Evolutionary conservation across 1,284 basidiomycete species (phyloP), one percentile per base, ranked within the genome.

Genomic region (Trichosporon faecale): DNA sequence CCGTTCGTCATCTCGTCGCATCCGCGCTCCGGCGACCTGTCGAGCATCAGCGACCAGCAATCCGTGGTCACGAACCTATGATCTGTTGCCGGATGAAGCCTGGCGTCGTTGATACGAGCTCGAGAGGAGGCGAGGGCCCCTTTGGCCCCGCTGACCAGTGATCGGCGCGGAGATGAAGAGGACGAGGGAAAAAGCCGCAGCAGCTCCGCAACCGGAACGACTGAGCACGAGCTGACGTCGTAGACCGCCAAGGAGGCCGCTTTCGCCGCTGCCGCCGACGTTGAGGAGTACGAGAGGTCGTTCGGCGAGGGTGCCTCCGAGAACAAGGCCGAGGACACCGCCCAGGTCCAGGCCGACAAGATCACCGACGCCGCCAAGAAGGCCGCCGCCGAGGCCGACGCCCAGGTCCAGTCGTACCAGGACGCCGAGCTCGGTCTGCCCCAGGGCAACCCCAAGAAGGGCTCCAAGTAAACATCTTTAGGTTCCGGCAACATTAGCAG

Each of bases 371-470:
- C 57, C 6, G 57, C 57, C 57, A 61, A 61, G 57, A 23, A 61
- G 27, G 57, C 57, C 29, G 57, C 57, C 57, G 57, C 27, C 18
- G 57, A 61, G 57, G 29, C 29, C 29, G 27, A 61, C 29, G 57
- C 16, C 57, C 57, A 61, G 57, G 29, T 61, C 57, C 27, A 61
- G 29, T 31, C 27, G 5, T 61, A 61, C 57, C 29, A 61, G 57
- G 57, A 61, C 57, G 57, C 57, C 57, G 57, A 61, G 57, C 29
- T 33, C 57, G 57, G 57, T n/a, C 57, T 61, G 2, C 57, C 57
- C 57, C 57, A 31, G 29, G 12, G 16, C 14, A n/a, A 21, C 25
- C 12, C 25, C 27, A 31, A 31, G 27, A 31, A 33, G 29, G 18
- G 29, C 11, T 8, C n/a, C 27, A n/a, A 61, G 25, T 57, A 27